Evolutionary conservation across 306 rosid genomes (phyloP).

Genomic region (Prunus armeniaca): DNA sequence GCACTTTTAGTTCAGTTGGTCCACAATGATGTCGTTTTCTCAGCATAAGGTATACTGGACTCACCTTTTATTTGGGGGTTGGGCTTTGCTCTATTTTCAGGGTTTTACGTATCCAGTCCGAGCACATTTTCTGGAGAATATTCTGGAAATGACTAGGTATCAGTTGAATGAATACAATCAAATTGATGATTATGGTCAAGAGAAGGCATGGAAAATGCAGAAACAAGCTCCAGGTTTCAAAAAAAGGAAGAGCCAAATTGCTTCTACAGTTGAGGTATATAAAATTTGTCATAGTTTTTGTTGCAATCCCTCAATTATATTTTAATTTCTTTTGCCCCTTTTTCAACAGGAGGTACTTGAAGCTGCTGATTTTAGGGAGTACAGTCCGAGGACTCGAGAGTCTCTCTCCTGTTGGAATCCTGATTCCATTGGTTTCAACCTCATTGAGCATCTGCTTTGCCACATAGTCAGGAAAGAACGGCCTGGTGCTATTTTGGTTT

Average conservation of each 20-base stretch:
- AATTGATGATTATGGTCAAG: constrained; percentile 67
- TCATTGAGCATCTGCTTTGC: constrained; percentile 43
- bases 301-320: constrained; percentile 4
- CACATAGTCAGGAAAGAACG: constrained; percentile 49
- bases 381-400: constrained; percentile 37
- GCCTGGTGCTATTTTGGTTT: constrained; percentile 55
- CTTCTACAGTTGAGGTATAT: constrained; percentile 51
- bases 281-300: not conserved
- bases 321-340: not conserved
- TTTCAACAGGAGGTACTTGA: constrained; percentile 45
- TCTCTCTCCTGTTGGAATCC: constrained; percentile 57
- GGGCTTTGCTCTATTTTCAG: constrained; percentile 26
- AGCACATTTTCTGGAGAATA: constrained; percentile 49
- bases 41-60: constrained; percentile 6
- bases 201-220: constrained; percentile 56
- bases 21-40: not conserved
- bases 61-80: constrained; percentile 2
- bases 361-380: constrained; percentile 40
- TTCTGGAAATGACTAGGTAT: constrained; percentile 54
- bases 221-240: constrained; percentile 43
- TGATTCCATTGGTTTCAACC: constrained; percentile 59
- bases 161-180: constrained; percentile 44
- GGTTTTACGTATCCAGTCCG: constrained; percentile 60
- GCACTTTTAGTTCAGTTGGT: not conserved
- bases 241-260: constrained; percentile 56